Percentiles rank a stretch among this genome's conserved stretches.
Evolutionary conservation across 768 basidiomycete species (phyloP).

Genomic region (Rhodotorula graminis): DNA sequence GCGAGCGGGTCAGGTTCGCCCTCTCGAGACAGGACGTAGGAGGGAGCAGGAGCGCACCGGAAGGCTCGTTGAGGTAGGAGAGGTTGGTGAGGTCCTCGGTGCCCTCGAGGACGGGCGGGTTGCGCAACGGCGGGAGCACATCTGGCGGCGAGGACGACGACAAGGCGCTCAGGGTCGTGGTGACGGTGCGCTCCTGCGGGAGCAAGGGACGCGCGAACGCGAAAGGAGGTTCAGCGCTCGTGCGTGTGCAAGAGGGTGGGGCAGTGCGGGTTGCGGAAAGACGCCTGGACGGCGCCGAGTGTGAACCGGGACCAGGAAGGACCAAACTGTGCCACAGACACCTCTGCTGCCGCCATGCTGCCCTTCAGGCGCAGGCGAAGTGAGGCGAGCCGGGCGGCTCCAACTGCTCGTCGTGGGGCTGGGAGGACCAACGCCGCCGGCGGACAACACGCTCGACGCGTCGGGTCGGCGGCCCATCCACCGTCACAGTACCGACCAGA

Average conservation of each 20-base stretch:
- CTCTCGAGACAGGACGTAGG: too few relatives aligned
- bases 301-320: too few relatives aligned
- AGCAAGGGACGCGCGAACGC: background rate
- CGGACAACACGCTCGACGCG: background rate
- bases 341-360: too few relatives aligned
- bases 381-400: background rate
- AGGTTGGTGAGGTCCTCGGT: constrained; percentile 97
- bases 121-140: constrained; percentile 82
- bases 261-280: too few relatives aligned
- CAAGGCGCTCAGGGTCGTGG: constrained; percentile 73
- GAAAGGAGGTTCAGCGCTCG: background rate
- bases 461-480: background rate
- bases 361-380: too few relatives aligned
- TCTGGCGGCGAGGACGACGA: constrained; percentile 55
- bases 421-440: background rate
- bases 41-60: constrained; percentile 56
- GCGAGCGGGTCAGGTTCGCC: background rate
- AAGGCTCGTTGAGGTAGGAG: constrained; percentile 95
- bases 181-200: constrained; percentile 52
- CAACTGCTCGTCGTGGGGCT: background rate
- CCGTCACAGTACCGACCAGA: too few relatives aligned
- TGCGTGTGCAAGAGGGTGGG: too few relatives aligned
- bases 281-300: too few relatives aligned
- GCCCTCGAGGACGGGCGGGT: constrained; percentile 91
- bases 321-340: too few relatives aligned